Percentiles rank a stretch among this genome's conserved stretches.
Evolutionary conservation across 2,329 filamentous ascomycete species (phyloP).

Genomic region (Graphilbum ipis-grandicollis): DNA sequence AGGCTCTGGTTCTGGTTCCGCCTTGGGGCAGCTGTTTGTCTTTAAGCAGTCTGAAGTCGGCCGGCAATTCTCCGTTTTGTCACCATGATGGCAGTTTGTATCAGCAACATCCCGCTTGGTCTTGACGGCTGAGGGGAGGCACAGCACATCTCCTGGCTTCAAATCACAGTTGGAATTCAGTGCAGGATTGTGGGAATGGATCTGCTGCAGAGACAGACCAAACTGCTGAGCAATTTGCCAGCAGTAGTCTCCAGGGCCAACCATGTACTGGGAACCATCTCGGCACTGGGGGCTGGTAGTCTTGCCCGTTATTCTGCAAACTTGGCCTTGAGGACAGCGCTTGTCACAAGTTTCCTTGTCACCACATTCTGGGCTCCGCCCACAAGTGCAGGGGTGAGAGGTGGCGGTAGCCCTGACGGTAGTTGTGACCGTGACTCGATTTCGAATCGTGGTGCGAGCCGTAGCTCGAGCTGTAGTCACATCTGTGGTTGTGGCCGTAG

Average conservation of each 20-base stretch:
- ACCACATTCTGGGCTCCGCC: not conserved
- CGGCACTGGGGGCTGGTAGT: not conserved
- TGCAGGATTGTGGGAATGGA: conserved; percentile 1
- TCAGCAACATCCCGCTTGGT: not conserved
- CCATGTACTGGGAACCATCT: not conserved
- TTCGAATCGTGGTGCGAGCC: too few species aligned
- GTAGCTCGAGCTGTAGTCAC: too few species aligned
- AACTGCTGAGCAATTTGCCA: conserved; percentile 1
- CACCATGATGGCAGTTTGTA: not conserved
- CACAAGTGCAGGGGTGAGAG: not conserved
- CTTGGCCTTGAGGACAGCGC: not conserved
- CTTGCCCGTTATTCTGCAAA: not conserved
- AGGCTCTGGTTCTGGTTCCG: too few species aligned
- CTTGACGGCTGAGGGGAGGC: not conserved
- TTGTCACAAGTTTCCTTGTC: not conserved
- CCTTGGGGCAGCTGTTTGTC: too few species aligned
- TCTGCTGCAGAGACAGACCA: conserved; percentile 1
- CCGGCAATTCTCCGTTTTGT: not conserved
- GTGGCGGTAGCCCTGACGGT: too few species aligned
- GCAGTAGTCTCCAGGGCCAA: conserved; percentile 2
- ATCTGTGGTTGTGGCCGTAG: too few species aligned
- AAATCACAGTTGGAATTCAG: conserved; percentile 1
- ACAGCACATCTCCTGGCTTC: conserved; percentile 2
- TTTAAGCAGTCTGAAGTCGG: too few species aligned
- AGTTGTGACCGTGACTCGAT: too few species aligned